phyloP scores from a whole-genome alignment of 148 eudicot species.

The Rhododendron simsii region DNA sequence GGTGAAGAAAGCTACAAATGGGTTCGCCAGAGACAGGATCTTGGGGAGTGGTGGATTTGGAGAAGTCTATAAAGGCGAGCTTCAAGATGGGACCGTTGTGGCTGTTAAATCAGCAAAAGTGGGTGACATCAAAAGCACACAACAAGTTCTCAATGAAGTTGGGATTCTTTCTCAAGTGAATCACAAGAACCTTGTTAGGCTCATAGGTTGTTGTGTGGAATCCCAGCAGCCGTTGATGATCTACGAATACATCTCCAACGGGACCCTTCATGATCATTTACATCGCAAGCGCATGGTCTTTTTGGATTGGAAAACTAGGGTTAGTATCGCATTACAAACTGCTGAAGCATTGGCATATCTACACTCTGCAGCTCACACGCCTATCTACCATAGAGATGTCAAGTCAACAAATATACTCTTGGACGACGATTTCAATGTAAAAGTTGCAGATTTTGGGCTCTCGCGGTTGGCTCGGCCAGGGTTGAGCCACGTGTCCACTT shows the following conservation, averaged over 20 bases:
- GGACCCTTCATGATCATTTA: constrained; percentile 34
- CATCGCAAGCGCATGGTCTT: constrained; percentile 17
- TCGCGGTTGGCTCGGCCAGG: constrained; percentile 34
- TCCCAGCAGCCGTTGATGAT: constrained; percentile 33
- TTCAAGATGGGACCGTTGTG: constrained; percentile 24
- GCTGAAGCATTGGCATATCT: constrained; percentile 42
- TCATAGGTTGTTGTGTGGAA: constrained; percentile 36
- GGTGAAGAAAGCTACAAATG: constrained; percentile 34
- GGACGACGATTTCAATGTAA: constrained; percentile 27
- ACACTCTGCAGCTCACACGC: constrained; percentile 29
- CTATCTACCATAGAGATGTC: constrained; percentile 37
- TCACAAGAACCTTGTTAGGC: constrained; percentile 33
- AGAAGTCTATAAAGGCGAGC: constrained; percentile 34
- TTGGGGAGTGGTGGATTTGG: constrained; percentile 37
- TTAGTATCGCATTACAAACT: constrained; percentile 32
- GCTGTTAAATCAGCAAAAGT: constrained; percentile 35
- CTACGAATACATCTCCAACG: constrained; percentile 37
- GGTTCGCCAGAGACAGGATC: constrained; percentile 26
- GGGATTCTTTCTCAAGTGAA: constrained; percentile 34
- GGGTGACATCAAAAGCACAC: constrained; percentile 29
- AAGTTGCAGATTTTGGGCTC: constrained; percentile 38
- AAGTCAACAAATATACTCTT: constrained; percentile 42
- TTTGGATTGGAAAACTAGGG: constrained; percentile 26
- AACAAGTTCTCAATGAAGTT: constrained; percentile 40
- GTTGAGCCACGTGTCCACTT: constrained; percentile 32